Percentiles rank a stretch among this genome's conserved stretches.
These are phyloP conservation scores for Talaromyces atroroseus DNA, from an alignment of 2,329 filamentous ascomycete species.

Conservation along the genomic window DNA sequence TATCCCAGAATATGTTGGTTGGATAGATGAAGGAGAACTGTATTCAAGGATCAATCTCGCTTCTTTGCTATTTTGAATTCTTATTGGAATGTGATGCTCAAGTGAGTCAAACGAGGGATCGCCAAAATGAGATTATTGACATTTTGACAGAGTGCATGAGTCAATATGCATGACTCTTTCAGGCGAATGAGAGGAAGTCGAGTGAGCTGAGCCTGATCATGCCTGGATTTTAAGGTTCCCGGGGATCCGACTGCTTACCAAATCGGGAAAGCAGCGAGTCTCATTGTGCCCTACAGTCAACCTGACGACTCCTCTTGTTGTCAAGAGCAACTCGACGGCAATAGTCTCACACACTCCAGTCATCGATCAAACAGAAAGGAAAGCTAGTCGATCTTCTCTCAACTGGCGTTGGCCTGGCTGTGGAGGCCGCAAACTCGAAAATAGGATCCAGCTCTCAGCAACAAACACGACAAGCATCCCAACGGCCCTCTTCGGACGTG, in stretches of 20 bases:
- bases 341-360: too few relatives aligned
- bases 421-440: too few relatives aligned
- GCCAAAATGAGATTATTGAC: neutral
- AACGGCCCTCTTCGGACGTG: too few relatives aligned
- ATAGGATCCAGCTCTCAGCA: too few relatives aligned
- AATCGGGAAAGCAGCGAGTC: too few relatives aligned
- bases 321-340: too few relatives aligned
- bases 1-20: neutral
- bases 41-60: neutral
- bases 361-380: too few relatives aligned
- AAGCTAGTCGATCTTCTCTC: too few relatives aligned
- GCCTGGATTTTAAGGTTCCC: neutral
- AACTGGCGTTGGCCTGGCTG: too few relatives aligned
- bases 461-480: too few relatives aligned
- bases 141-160: neutral
- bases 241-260: neutral
- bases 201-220: neutral
- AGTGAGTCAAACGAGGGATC: neutral
- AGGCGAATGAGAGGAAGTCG: neutral
- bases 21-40: neutral
- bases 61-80: neutral
- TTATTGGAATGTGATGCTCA: neutral
- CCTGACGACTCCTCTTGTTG: too few relatives aligned
- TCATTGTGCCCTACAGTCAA: neutral
- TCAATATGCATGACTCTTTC: neutral